Evolutionary conservation across 2,329 filamentous ascomycete genomes (phyloP), one percentile per base, ranked within the genome.

Genomic region (Aureobasidium sp.): DNA sequence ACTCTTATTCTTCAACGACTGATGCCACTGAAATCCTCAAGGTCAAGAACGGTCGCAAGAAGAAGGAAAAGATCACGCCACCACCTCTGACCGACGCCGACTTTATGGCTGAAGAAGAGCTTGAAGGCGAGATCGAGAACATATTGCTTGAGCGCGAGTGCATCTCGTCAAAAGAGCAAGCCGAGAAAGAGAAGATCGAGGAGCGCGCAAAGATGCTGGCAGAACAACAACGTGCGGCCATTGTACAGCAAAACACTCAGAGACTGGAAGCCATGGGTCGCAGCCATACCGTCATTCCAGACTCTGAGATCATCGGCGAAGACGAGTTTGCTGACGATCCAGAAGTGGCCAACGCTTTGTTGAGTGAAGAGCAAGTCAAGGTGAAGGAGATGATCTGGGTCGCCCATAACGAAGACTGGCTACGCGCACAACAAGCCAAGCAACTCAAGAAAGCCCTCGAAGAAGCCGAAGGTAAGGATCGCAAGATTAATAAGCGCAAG

Each of bases 381-480:
- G 81, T 90, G 64, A 97, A 96, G 68, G 90, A 96, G 68, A 82
- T 83, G 56, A 87, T 97, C 49, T 98, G 93, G 93, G 83, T 95
- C 38, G 90, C 91, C 56, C 84, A 90, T 65, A 97, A 98, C 69
- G 90, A 93, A 66, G 89, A 94, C 60, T 98, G 90, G 80, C 76
- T 98, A 34, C 86, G 91, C 7, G 80, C 83, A 44, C 86, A 94
- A 64, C 90, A 96, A 64, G 83, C 87, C 56, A 95, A 93, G 68
- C 77, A 86, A 6, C 85, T 94, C 54, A 80, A 86, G 34, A 80
- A 83, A 55, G 88, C 90, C 30, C 68, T 82, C 16, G 74, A 74
- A n/a, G 76, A 78, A 57, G 75, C 74, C 11, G 72, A 74, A 29
- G 73, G 75, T 50, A 41, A 67, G 64, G 29, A 64, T 16, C 57